Evolutionary conservation across 2,329 filamentous ascomycete species (phyloP), one percentile per base, ranked within the genome.

Genomic region (Penicillium verrucosum): DNA sequence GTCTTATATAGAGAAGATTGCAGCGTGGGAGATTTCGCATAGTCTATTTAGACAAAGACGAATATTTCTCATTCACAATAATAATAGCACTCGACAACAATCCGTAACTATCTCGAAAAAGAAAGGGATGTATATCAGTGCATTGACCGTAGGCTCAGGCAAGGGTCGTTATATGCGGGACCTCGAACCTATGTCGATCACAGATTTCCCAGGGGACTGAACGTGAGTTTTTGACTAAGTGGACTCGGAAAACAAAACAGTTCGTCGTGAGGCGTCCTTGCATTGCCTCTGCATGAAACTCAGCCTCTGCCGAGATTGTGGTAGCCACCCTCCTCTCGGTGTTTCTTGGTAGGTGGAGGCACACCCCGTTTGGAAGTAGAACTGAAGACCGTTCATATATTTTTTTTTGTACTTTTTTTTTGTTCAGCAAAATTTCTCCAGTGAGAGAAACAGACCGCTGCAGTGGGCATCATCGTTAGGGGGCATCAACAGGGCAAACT

Each of bases 101-200:
- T 5, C 18, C 1, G 38, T 5, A 21, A 10, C 4, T 29, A 34
- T n/a, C 10, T 25, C 29, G 8, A 54, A 53, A 7, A 41, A 27
- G 43, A 8, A 32, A 36, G 38, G 42, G 42, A 32, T 38, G 47
- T 47, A 42, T 34, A 21, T 50, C 46, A 29, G 14, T n/a, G 50
- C 40, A 52, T 23, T 23, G 32, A 10, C 41, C 14, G 32, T 38
- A 47, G 41, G 42, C 30, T 21, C 11, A 58, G 41, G 54, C 36
- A 63, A 57, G 54, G 58, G 58, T 38, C 32, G 14, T 34, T 23
- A 36, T 29, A 27, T 42, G 41, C 45, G 41, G 42, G 37, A 6
- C 10, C 44, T 30, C 3, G 5, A 25, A 36, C n/a, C 8, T 43
- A 30, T 27, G 32, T 45, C 18, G 49, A 52, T 44, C 46, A 34